phyloP scores from a whole-genome alignment of 768 basidiomycete species.

The Termitomyces sp. region DNA sequence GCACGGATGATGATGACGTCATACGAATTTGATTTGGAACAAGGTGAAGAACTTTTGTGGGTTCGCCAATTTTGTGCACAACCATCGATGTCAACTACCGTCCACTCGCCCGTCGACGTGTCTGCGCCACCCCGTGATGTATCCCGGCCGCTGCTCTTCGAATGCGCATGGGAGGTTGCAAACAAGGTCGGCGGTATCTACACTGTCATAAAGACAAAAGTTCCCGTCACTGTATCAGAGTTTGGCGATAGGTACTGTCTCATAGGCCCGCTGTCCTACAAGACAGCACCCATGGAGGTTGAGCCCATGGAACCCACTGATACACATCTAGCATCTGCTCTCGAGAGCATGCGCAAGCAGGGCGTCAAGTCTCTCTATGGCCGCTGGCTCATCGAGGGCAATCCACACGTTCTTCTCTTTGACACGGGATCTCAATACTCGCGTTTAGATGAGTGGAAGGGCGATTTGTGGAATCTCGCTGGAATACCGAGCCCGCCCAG shows the following conservation, averaged over 20 bases:
- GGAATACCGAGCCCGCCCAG: constrained; percentile 96
- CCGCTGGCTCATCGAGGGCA: constrained; percentile 97
- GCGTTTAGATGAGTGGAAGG: constrained; percentile 97
- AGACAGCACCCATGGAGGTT: constrained; percentile 98
- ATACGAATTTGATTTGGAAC: constrained; percentile 3
- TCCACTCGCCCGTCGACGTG: constrained; percentile 19
- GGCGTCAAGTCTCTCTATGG: constrained; percentile 96
- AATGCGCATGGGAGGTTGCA: constrained; percentile 97
- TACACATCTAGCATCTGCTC: constrained; percentile 64
- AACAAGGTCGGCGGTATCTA: constrained; percentile 99
- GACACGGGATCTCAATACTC: constrained; percentile 87
- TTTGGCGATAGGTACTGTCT: constrained; percentile 94
- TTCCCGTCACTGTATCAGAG: constrained; percentile 95
- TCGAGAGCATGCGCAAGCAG: constrained; percentile 79
- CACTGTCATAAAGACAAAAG: constrained; percentile 99
- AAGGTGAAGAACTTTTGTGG: not conserved
- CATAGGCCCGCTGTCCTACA: constrained; percentile 97
- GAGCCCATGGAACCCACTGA: constrained; percentile 88
- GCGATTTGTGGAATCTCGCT: constrained; percentile 96
- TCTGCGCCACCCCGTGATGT: constrained; percentile 53
- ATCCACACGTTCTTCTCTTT: constrained; percentile 91
- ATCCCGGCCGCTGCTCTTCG: constrained; percentile 79
- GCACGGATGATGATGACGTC: constrained; percentile 8
- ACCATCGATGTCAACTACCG: constrained; percentile 19
- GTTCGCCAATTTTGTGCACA: not conserved